Evolutionary conservation across 2,329 filamentous ascomycete species (phyloP).

Genomic region (Epichloe scottii): DNA sequence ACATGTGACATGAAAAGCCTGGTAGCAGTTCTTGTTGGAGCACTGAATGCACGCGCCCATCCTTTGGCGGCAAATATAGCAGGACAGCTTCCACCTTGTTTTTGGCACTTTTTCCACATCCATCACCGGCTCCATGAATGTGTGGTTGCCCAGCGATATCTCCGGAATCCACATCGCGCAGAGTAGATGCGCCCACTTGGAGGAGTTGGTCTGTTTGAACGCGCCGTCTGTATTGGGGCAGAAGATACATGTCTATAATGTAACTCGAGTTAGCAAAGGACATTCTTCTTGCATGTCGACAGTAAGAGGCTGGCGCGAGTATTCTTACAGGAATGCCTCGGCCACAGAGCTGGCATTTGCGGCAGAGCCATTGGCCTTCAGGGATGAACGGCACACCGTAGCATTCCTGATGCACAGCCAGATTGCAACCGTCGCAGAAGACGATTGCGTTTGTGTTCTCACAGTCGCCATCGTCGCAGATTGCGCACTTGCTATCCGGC

Average conservation of each 20-base stretch:
- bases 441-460: constrained; percentile 99
- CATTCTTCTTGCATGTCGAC: neutral
- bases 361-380: constrained; percentile 94
- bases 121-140: constrained; percentile 96
- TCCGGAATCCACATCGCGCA: constrained; percentile 99
- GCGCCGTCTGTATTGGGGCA: constrained; percentile 95
- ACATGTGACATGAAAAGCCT: constrained; percentile 95
- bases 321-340: constrained; percentile 65
- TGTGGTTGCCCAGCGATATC: constrained; percentile 86
- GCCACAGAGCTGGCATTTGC: constrained; percentile 92
- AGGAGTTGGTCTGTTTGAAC: constrained; percentile 94
- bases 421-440: constrained; percentile 94
- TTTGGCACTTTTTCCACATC: constrained; percentile 96
- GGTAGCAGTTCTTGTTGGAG: constrained; percentile 92
- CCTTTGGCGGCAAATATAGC: constrained; percentile 92
- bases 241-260: constrained; percentile 74
- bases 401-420: constrained; percentile 96
- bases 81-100: constrained; percentile 82
- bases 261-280: neutral
- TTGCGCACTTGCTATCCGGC: constrained; percentile 92
- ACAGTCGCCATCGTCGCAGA: constrained; percentile 98
- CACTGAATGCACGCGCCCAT: constrained; percentile 99
- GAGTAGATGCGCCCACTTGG: constrained; percentile 92
- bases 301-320: neutral
- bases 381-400: constrained; percentile 98